Conservation (phyloP, 73 alveolate genomes). For the Paramecium sonneborni region DNA sequence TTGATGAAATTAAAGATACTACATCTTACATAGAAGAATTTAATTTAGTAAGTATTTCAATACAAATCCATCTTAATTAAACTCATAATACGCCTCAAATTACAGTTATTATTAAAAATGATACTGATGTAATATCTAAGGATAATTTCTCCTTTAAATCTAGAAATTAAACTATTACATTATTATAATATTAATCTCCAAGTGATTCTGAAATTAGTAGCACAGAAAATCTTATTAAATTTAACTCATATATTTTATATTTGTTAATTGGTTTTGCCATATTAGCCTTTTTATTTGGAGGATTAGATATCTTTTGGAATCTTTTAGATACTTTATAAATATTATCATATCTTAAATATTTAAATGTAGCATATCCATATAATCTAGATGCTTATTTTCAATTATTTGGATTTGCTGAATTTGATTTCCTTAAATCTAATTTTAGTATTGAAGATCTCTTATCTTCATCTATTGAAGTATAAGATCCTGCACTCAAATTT, state of each 20-base stretch:
- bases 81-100: background rate
- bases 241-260: background rate
- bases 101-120: background rate
- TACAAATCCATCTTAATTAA: background rate
- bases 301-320: slow-evolving; percentile 13
- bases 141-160: background rate
- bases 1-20: background rate
- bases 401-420: slow-evolving; percentile 24
- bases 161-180: background rate
- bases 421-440: background rate
- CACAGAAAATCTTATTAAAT: background rate
- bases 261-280: background rate
- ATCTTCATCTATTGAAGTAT: background rate
- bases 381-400: background rate
- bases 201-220: background rate
- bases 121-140: background rate
- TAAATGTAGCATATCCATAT: background rate
- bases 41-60: background rate
- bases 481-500: background rate
- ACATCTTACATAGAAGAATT: background rate
- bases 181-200: background rate
- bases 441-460: background rate
- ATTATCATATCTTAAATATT: slow-evolving; percentile 1
- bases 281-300: background rate
- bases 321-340: background rate